Evolutionary conservation across 2,329 filamentous ascomycete species (phyloP).

Genomic region (Fusarium neocosmosporiellum): DNA sequence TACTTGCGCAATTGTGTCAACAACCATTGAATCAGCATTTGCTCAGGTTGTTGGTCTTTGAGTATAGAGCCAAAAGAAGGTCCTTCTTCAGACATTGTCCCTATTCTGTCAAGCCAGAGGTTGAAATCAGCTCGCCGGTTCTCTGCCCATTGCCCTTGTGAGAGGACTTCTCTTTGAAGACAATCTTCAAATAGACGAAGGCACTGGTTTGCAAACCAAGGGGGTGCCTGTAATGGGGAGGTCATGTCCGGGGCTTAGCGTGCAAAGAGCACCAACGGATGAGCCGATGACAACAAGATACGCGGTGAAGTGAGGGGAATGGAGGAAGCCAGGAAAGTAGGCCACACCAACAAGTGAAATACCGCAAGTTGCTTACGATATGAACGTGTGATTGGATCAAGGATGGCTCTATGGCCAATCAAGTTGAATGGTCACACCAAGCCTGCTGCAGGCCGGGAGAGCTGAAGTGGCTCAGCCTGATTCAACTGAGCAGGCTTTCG

Average conservation of each 20-base stretch:
- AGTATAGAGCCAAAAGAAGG: not conserved
- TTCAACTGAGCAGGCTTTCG: not conserved
- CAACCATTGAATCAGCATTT: not conserved
- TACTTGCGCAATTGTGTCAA: not conserved
- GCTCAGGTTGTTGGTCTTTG: not conserved
- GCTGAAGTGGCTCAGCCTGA: not conserved
- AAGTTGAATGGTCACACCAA: not conserved
- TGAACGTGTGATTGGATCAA: not conserved
- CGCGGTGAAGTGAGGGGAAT: not conserved
- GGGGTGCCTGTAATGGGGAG: rapidly evolving
- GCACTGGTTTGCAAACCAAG: not conserved
- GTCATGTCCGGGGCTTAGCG: not conserved
- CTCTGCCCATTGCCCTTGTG: not conserved
- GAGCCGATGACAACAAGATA: too few species aligned
- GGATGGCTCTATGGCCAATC: not conserved
- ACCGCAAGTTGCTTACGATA: not conserved
- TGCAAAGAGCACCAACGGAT: too few species aligned
- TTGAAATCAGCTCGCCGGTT: not conserved
- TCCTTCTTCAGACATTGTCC: not conserved
- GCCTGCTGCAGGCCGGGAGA: not conserved
- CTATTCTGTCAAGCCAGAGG: not conserved
- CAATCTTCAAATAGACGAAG: not conserved
- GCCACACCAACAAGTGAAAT: not conserved
- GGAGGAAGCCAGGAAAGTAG: not conserved
- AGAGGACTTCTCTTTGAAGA: not conserved